phyloP scores from a whole-genome alignment of 768 basidiomycete genomes.

The Trametes coccinea region DNA sequence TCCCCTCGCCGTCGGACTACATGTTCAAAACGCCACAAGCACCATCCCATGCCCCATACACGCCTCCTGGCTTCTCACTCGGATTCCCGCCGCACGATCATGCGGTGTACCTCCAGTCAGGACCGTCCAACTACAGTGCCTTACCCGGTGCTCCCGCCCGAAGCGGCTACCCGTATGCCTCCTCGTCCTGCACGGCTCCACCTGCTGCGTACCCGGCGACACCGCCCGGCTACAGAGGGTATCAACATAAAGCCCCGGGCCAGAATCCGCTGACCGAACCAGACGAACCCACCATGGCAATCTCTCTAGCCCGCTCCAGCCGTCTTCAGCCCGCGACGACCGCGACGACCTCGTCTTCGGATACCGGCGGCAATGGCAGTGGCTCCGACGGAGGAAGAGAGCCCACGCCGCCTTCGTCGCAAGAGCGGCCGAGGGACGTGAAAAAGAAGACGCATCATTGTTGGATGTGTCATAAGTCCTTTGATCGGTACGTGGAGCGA shows the following conservation, averaged over 20 bases:
- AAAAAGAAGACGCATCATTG: constrained; percentile 72
- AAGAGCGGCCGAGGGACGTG: constrained; percentile 10
- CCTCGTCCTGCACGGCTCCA: constrained; percentile 7
- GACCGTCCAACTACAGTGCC: constrained; percentile 24
- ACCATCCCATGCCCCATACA: constrained; percentile 20
- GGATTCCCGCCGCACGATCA: constrained; percentile 26
- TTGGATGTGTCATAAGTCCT: constrained; percentile 84
- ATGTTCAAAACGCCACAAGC: constrained; percentile 17
- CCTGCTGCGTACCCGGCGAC: constrained; percentile 13
- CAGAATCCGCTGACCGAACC: neutral
- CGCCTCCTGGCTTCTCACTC: constrained; percentile 23
- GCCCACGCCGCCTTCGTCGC: constrained; percentile 14
- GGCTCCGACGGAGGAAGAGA: constrained; percentile 14
- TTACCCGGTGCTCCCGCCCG: constrained; percentile 9
- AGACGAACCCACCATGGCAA: constrained; percentile 19
- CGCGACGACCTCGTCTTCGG: neutral
- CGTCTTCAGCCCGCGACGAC: neutral
- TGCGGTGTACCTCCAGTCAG: constrained; percentile 11
- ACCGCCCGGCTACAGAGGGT: constrained; percentile 7
- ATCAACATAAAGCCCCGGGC: constrained; percentile 18
- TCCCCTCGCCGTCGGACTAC: constrained; percentile 15
- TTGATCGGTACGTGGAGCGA: constrained; percentile 37
- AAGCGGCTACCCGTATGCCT: constrained; percentile 24
- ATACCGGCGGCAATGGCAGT: neutral
- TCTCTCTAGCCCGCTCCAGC: constrained; percentile 11